Percentiles rank a stretch among this genome's conserved stretches.
Evolutionary conservation across 2,329 filamentous ascomycete genomes (phyloP).

Genomic region (Fusarium sp.): DNA sequence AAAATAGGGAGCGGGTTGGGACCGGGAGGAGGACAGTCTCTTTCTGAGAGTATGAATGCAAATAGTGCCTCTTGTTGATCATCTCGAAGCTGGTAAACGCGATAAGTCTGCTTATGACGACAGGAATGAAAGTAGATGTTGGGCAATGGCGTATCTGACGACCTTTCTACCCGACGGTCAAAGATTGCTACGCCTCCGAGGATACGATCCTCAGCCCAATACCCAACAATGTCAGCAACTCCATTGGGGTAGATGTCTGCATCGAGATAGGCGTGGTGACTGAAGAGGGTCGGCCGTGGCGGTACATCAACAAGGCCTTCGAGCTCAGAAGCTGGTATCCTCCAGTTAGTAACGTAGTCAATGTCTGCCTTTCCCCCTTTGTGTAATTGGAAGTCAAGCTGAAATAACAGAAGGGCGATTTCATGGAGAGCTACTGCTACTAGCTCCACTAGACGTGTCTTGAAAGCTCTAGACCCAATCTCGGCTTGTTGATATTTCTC

Average conservation of each 20-base stretch:
- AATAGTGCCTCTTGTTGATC: background rate
- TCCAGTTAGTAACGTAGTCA: background rate
- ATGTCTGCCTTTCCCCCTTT: background rate
- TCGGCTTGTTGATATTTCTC: background rate
- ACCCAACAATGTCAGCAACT: background rate
- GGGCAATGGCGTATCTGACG: background rate
- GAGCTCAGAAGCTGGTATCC: background rate
- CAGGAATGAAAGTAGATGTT: background rate
- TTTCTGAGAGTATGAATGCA: background rate
- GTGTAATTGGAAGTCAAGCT: background rate
- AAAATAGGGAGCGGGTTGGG: background rate
- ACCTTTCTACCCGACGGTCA: background rate
- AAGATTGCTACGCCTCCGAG: background rate
- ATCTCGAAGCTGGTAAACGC: background rate
- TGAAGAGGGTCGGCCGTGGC: background rate
- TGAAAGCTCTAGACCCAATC: background rate
- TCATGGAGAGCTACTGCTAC: background rate
- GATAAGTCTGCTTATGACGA: background rate
- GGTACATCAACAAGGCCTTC: background rate
- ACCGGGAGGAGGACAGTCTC: background rate
- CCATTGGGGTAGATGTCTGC: background rate
- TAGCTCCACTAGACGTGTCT: background rate
- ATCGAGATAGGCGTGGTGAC: background rate
- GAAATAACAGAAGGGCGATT: background rate
- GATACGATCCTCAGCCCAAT: background rate